Evolutionary conservation across 2,329 filamentous ascomycete species (phyloP), one percentile per base, ranked within the genome.

Genomic region (Fusarium humuli): DNA sequence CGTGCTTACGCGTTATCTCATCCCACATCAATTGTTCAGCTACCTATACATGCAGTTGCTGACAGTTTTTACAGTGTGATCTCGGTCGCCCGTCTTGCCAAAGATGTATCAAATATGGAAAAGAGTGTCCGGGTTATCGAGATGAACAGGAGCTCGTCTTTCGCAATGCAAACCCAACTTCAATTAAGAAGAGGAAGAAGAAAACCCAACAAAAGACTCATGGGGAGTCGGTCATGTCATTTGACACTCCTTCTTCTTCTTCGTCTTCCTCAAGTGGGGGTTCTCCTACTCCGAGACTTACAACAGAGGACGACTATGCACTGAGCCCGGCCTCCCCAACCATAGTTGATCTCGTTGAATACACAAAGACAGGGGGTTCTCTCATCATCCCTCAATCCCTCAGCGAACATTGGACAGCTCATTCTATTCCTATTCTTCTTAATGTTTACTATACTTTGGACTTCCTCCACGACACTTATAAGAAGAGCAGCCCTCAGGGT

Each of bases 91-190:
- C 81, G 7, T 74, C 74, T 9, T 82, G 81, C 57, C 77, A 79
- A 55, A 74, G 81, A 73, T 82, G 81, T 68, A 74, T 77, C 74
- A 82, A 82, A 61, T 82, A 82, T 65, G 81, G 81, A 45, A 74
- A 73, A 32, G 73, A 77, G 20, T 82, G 81, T 22, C 81, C 81
- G 1, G 81, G 81, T 5, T 82, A 82, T 57, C 77, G 81, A 11
- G 77, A 80, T 60, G 78, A 79, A 54, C 75, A 81, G 27, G 80
- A 80, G 46, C 77, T 82, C 34, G 77, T 82, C 65, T 82, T 82
- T 59, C 80, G 80, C 57, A 76, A 79, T 57, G 77, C 76, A 13
- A 75, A 76, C 57, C 73, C 79, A 10, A 63, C 69, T 30, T 71
- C 63, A 5, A 42, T 75, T 30, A 78, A 73, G 70, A 79, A 76